Evolutionary conservation across 257 asterid genomes (phyloP), one percentile per base, ranked within the genome.

Genomic region (Nicotiana tabacum): DNA sequence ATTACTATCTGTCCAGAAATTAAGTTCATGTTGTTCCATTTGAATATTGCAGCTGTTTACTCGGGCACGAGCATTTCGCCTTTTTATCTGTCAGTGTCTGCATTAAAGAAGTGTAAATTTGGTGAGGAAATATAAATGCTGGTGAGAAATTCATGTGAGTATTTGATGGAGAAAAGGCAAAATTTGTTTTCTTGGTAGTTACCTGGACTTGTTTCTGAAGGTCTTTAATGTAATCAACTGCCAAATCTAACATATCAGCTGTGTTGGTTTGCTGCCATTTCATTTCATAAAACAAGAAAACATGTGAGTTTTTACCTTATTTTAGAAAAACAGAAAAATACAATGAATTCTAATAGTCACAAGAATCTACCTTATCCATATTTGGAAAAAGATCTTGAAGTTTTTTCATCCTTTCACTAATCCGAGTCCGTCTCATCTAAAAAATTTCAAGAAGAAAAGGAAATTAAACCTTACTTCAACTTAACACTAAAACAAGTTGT

Each of bases 191-290:
- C 46, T 15, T 67, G 64, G 77, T 18, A 12, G 68, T 85, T 92
- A 94, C 98, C 91, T 89, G 87, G 76, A 91, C 93, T 84, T 93
- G 92, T 53, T 86, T 87, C 83, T 94, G 97, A 83, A 94, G 97
- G 87, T 86, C 94, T 92, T 93, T 94, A 85, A 94, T 94, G 93
- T 87, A 88, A 78, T 93, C 93, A 89, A 93, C 94, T 72, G 97
- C 98, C 93, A 91, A 83, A 81, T 94, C 98, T 88, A 94, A 61
- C 98, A 94, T 94, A 82, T 94, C 94, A 51, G 98, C 97, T 35
- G 97, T 93, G 94, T 90, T 94, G 24, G 97, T 86, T 93, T 94
- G 98, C 97, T 94, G 92, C 84, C 35, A 33, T 33, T 33, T 33
- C 82, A 80, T 84, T 60, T 12, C 69, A 72, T 39, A 68, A 58